Evolutionary conservation across 805 yeast species (phyloP), one percentile per base, ranked within the genome.

Genomic region (Candida nanaspora): DNA sequence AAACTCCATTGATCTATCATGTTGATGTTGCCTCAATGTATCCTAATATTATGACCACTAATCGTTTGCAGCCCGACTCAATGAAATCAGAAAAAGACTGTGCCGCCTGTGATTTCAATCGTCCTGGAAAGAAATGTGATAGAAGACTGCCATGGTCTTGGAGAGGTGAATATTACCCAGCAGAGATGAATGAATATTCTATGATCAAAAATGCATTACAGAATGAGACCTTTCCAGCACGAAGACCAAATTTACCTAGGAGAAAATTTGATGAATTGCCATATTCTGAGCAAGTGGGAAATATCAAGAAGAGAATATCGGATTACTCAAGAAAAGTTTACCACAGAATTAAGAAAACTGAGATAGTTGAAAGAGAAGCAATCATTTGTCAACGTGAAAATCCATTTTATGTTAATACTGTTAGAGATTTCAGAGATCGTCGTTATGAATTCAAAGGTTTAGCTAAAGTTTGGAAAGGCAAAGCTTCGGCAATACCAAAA

Each of bases 1-100:
- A 93, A 52, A 66, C 68, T 10, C 99, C 99, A 0, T 67, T 86
- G 36, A 93, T 93, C 47, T 93, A 94, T 53, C 99, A 93, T 56
- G 96, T 94, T 29, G 99, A 93, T 68, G 99, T 93, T 38, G 97
- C 99, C 1, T 93, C 98, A 1, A 93, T 93, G 99, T 93, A 93
- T 56, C 99, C 99, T 6, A 93, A 93, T 56, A 93, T 93, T 58
- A 93, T 93, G 98, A 87, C 96, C 6, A 85, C 98, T 0, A 93
- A 93, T 63, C 78, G 99, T 56, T 69, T 93, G 40, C 99, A 93
- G 59, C 99, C 99, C 0, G 99, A 93, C 62, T 89, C 98, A 3
- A 91, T 93, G 87, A 89, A 93, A 49, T 68, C 82, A 0, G 98
- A 91, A 55, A 86, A 86, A 51, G 96, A 88, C 54, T 94, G 98